A percentile compares a stretch with the other conserved stretches of the same genome.
These are phyloP conservation scores for Penicillium pulvis DNA, from an alignment of 495 filamentous ascomycete genomes.

Conservation along the genomic window DNA sequence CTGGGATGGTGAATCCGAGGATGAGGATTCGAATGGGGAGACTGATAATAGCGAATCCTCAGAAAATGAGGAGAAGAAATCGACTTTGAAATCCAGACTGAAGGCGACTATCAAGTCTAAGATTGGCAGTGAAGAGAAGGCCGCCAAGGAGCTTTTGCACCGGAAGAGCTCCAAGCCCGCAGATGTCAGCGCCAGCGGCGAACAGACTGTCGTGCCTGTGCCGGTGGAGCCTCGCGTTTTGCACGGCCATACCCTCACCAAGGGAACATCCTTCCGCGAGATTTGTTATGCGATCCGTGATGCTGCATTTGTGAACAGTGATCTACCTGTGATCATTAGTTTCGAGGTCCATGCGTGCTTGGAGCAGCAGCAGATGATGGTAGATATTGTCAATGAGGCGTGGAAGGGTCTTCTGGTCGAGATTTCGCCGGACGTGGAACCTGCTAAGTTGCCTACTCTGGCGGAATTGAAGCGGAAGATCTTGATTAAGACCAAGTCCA, in stretches of 20 bases:
- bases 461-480: constrained; percentile 73
- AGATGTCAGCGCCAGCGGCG: neutral
- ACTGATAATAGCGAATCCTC: constrained; percentile 26
- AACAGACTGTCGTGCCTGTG: constrained; percentile 25
- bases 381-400: constrained; percentile 79
- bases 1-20: constrained; percentile 74
- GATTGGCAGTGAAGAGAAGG: constrained; percentile 18
- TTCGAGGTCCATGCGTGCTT: constrained; percentile 82
- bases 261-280: constrained; percentile 78
- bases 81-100: constrained; percentile 23
- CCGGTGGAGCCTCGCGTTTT: constrained; percentile 73
- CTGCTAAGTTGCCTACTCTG: constrained; percentile 62
- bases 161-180: constrained; percentile 7
- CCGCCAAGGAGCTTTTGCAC: constrained; percentile 11
- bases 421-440: constrained; percentile 47
- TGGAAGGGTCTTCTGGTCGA: constrained; percentile 74
- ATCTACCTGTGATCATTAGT: constrained; percentile 84
- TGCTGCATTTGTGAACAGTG: constrained; percentile 70
- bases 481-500: constrained; percentile 86
- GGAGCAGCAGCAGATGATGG: constrained; percentile 85
- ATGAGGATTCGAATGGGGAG: constrained; percentile 28
- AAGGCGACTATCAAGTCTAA: constrained; percentile 12
- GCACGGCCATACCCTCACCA: constrained; percentile 89
- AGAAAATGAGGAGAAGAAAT: constrained; percentile 22
- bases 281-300: constrained; percentile 81